Base-by-base conservation (phyloP, 805 yeast species). In the Saturnispora serradocipensis region DNA sequence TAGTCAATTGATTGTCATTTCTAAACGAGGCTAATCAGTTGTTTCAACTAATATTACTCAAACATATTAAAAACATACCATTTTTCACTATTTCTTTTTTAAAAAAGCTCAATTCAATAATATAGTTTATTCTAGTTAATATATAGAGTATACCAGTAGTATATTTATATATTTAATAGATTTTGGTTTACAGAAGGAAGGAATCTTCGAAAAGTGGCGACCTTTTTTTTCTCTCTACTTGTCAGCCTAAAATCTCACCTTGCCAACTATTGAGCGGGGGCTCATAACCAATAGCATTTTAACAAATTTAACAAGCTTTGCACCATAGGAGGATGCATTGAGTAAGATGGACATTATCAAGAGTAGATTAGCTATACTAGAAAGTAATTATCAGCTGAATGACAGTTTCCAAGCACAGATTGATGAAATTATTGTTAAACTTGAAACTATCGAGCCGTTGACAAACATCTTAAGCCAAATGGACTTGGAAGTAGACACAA, bases 231-330 rank as follows among this genome's bases (percentile, higher is more conserved):
- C 18, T 36, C 40, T 16, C 18, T 36, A 16, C 22, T n/a, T 36
- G 18, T 36, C 22, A 36, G 9, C 24, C 40, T 36, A 16, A 16
- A 30, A 30, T 30, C 34, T 30, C 34, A 30, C 15, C n/a, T 8
- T 43, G 30, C 25, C 18, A 25, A n/a, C 18, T 16, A n/a, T 20
- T 16, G 22, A 16, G 18, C 46, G 20, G 27, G 51, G 44, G 51
- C 51, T 48, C 51, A 43, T 48, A 48, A 48, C 51, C 51, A n/a
- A 16, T 6, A 18, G 6, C 22, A 18, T 18, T 15, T 11, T 8
- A 8, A n/a, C 18, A 5, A n/a, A n/a, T n/a, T 36, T 36, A 15
- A n/a, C n/a, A 6, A 20, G 7, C n/a, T 27, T 28, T 13, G n/a
- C 16, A 28, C 10, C 24, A n/a, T 27, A 15, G 7, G 45, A 43